Evolutionary conservation across 2,329 filamentous ascomycete species (phyloP).

Genomic region (Xylariaceae sp.): DNA sequence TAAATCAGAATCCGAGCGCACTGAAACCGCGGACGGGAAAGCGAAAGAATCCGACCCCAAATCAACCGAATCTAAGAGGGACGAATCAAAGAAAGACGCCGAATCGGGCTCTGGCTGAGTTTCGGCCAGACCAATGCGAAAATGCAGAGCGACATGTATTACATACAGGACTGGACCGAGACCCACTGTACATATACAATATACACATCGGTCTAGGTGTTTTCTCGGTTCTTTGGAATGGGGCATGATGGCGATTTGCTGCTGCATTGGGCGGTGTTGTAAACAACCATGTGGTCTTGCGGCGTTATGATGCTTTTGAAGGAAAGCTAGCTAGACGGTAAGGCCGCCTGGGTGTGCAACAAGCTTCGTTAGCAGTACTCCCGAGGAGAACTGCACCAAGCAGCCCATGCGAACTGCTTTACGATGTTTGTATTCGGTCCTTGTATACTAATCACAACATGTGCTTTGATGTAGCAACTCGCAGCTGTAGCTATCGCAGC

Average conservation of each 20-base stretch:
- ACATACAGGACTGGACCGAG: slow-evolving; percentile 21
- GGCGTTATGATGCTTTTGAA: slow-evolving; percentile 15
- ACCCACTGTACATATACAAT: slow-evolving; percentile 9
- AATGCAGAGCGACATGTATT: slow-evolving; percentile 29
- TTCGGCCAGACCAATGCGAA: neutral
- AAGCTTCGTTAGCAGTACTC: slow-evolving; percentile 1
- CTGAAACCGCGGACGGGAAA: slow-evolving; percentile 26
- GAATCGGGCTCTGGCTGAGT: slow-evolving; percentile 29
- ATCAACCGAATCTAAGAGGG: slow-evolving; percentile 24
- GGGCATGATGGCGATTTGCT: slow-evolving; percentile 22
- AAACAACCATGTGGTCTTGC: slow-evolving; percentile 19
- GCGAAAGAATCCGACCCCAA: slow-evolving; percentile 11
- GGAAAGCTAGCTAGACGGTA: slow-evolving; percentile 10
- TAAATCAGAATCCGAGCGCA: slow-evolving; percentile 12
- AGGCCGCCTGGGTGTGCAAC: neutral
- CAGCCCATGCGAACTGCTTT: slow-evolving; percentile 4
- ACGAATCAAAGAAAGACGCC: slow-evolving; percentile 29
- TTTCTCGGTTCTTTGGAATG: slow-evolving; percentile 17
- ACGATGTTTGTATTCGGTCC: slow-evolving; percentile 7
- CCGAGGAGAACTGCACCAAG: slow-evolving; percentile 10
- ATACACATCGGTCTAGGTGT: neutral
- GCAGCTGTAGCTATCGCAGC: slow-evolving; percentile 9
- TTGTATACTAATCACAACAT: slow-evolving; percentile 24
- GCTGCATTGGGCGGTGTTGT: slow-evolving; percentile 28
- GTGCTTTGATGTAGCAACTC: slow-evolving; percentile 22